Base-by-base conservation (phyloP, 768 basidiomycete species). In the Lentinula boryana region DNA sequence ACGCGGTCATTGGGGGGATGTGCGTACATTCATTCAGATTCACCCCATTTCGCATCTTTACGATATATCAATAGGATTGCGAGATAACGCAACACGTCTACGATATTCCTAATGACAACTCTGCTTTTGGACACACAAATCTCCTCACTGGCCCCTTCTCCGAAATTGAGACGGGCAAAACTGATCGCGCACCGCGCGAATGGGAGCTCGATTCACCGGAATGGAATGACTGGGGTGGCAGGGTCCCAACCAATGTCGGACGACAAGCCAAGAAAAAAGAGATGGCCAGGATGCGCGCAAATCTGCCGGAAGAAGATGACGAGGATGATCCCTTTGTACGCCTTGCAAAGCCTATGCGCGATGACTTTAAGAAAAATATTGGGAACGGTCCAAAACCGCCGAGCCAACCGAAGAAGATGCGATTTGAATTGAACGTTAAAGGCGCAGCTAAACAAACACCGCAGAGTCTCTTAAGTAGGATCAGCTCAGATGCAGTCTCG, bases 1-100 rank as follows among this genome's bases (percentile, higher is more conserved):
- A 32, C 71, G 71, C 55, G 91, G 89, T 3, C 91, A 93, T 70
- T 81, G 88, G 69, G 91, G 91, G 50, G 91, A 93, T 66, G 91
- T 92, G 67, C 72, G 87, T 38, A 56, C 36, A 8, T 48, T n/a
- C 49, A 49, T 18, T 56, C 55, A 12, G 10, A 15, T 16, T 43
- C 23, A 43, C 27, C 21, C 56, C 21, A 32, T 48, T 18, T 52
- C 23, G 10, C 13, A 55, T 36, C 18, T 15, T 3, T 49, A 13
- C 48, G 55, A 10, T 35, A 62, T 12, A 41, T 63, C n/a, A 64
- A 13, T 38, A 90, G 89, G 86, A 91, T 67, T 91, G 88, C 60
- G 66, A 77, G 55, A 81, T 80, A 18, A 61, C 75, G 9, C 70
- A 73, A 9, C 79, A 75, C 64, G 69, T 68, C 18, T 66, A 65